Conservation (phyloP, 2,329 filamentous ascomycete species). For the Beauveria medogensis region DNA sequence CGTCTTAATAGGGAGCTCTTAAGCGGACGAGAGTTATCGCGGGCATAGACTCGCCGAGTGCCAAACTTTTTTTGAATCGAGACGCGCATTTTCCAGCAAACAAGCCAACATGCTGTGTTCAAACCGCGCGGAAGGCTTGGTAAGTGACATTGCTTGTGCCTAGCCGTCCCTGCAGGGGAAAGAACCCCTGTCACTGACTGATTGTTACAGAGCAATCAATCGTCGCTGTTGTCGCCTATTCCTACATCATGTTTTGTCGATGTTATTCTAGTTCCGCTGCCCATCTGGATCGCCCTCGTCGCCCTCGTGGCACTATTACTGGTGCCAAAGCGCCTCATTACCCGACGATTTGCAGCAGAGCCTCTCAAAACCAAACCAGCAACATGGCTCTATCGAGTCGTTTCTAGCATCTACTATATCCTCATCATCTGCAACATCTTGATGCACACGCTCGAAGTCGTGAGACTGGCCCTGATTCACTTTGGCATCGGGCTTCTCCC, state of each 20-base stretch:
- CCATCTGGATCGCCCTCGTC: conserved; percentile 4
- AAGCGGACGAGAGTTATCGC: neutral
- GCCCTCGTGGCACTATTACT: neutral
- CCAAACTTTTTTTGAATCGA: no score
- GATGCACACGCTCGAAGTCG: conserved; percentile 10
- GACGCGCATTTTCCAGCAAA: neutral
- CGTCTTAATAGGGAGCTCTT: no score
- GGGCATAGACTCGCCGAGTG: neutral
- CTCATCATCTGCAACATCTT: conserved; percentile 3
- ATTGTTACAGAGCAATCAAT: neutral
- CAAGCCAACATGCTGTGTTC: conserved; percentile 1
- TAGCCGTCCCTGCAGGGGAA: no score
- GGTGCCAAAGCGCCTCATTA: neutral
- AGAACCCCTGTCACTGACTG: neutral
- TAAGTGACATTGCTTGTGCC: neutral
- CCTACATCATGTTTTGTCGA: conserved; percentile 10
- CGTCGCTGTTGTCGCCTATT: neutral
- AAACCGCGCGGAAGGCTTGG: conserved; percentile 7
- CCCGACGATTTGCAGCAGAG: neutral
- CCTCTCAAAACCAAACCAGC: neutral
- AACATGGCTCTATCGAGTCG: neutral
- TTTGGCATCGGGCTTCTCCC: conserved; percentile 8
- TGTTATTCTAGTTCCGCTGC: conserved; percentile 6
- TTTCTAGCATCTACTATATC: neutral
- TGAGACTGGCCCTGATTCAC: conserved; percentile 1